These are phyloP conservation scores for Nannochloris sp. DNA, from an alignment of 139 green algal species.

Conservation along the genomic window DNA sequence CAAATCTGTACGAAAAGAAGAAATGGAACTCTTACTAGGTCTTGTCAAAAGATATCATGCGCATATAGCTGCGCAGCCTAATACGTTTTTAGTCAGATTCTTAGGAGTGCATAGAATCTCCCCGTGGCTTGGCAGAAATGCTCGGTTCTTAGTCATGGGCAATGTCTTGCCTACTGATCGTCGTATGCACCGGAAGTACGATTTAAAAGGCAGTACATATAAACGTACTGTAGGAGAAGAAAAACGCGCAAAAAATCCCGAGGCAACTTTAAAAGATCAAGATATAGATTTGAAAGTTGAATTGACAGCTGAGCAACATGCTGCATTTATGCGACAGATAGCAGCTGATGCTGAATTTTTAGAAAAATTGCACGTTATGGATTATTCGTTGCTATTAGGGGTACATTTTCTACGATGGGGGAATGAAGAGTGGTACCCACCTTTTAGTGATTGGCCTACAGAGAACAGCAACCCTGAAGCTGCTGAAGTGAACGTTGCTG, in stretches of 20 bases:
- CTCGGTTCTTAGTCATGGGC: slow-evolving; percentile 93
- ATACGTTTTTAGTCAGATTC: slow-evolving; percentile 68
- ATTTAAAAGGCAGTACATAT: slow-evolving; percentile 89
- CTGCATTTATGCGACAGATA: slow-evolving; percentile 47
- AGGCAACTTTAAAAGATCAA: slow-evolving; percentile 60
- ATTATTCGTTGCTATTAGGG: slow-evolving; percentile 75
- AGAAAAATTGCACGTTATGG: slow-evolving; percentile 57
- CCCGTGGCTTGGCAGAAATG: slow-evolving; percentile 36
- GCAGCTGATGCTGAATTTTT: slow-evolving; percentile 48
- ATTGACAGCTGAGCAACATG: slow-evolving; percentile 1
- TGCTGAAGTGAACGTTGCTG: not conserved
- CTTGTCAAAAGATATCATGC: slow-evolving; percentile 61
- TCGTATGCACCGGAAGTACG: slow-evolving; percentile 80
- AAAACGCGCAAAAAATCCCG: not conserved
- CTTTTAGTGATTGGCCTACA: slow-evolving; percentile 8
- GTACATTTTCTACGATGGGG: slow-evolving; percentile 31
- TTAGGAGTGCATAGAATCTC: slow-evolving; percentile 67
- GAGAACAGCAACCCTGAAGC: not conserved
- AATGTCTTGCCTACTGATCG: slow-evolving; percentile 88
- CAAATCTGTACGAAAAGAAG: slow-evolving; percentile 65
- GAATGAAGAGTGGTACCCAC: slow-evolving; percentile 20
- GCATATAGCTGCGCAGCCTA: slow-evolving; percentile 47
- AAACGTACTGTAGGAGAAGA: slow-evolving; percentile 40
- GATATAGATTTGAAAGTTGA: slow-evolving; percentile 50
- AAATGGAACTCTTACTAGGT: slow-evolving; percentile 55